Evolutionary conservation across 306 rosid genomes (phyloP).

Genomic region (Cotoneaster glaucophyllus): DNA sequence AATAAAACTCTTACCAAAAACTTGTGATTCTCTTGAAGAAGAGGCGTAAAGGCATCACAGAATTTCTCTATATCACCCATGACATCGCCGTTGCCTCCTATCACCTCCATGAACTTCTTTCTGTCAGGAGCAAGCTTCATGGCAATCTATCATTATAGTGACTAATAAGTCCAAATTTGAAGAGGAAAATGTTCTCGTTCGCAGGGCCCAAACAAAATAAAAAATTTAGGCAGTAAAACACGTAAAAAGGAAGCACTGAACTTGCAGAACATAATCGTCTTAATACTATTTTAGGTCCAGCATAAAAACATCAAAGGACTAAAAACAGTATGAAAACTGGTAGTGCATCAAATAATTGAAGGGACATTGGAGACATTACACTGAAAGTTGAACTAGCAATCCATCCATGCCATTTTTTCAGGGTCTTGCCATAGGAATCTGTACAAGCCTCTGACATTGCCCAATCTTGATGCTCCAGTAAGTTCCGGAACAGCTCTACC

Average conservation of each 20-base stretch:
- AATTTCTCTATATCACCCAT: slow-evolving; percentile 65
- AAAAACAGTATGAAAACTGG: not conserved
- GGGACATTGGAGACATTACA: slow-evolving; percentile 45
- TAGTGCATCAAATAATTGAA: not conserved
- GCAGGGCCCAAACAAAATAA: not conserved
- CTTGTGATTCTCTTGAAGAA: slow-evolving; percentile 85
- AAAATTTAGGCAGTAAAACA: not conserved
- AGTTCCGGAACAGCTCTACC: slow-evolving; percentile 78
- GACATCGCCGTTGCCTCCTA: slow-evolving; percentile 65
- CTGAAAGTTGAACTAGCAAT: slow-evolving; percentile 90
- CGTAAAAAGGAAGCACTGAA: not conserved
- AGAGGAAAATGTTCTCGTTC: not conserved
- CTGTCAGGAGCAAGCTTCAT: slow-evolving; percentile 99
- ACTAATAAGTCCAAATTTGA: slow-evolving; percentile 5
- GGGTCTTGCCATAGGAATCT: slow-evolving; percentile 81
- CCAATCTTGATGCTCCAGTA: slow-evolving; percentile 79
- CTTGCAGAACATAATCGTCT: not conserved
- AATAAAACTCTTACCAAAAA: slow-evolving; percentile 58
- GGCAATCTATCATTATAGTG: slow-evolving; percentile 52
- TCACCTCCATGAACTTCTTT: slow-evolving; percentile 91
- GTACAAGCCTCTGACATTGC: slow-evolving; percentile 87
- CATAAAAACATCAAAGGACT: not conserved
- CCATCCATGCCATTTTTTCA: slow-evolving; percentile 98
- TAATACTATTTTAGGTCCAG: not conserved
- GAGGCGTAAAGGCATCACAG: slow-evolving; percentile 58